phyloP scores from a whole-genome alignment of 2,329 filamentous ascomycete species.

The Rhynchosporium graminicola region DNA sequence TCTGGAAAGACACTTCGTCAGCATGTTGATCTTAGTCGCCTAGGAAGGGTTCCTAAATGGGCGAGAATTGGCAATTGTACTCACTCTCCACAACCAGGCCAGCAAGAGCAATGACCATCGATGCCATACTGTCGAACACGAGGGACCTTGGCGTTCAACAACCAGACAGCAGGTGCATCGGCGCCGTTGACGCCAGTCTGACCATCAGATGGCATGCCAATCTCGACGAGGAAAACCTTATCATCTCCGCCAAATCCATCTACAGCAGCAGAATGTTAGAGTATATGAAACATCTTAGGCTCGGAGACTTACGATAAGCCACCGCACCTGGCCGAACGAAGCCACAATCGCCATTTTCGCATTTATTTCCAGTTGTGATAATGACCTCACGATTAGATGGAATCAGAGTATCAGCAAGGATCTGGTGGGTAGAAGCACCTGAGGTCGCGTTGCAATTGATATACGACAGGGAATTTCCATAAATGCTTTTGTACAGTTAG shows the following conservation, averaged over 20 bases:
- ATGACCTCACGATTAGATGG: slow-evolving; percentile 52
- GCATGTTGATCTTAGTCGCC: neutral
- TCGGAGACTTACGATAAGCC: slow-evolving; percentile 48
- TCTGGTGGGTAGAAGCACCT: slow-evolving; percentile 49
- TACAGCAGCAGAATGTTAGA: slow-evolving; percentile 36
- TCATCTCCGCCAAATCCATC: slow-evolving; percentile 70
- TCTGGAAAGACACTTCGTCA: slow-evolving; percentile 61
- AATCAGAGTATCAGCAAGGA: slow-evolving; percentile 52
- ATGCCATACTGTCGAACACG: slow-evolving; percentile 64
- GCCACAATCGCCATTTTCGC: slow-evolving; percentile 49
- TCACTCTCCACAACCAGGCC: slow-evolving; percentile 63
- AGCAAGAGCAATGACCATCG: slow-evolving; percentile 64
- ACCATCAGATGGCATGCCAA: slow-evolving; percentile 68
- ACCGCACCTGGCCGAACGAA: slow-evolving; percentile 50
- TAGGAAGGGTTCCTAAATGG: neutral
- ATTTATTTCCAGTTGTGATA: slow-evolving; percentile 53
- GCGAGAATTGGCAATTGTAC: neutral
- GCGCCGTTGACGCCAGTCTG: slow-evolving; percentile 50
- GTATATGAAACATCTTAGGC: neutral
- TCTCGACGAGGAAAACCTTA: slow-evolving; percentile 74
- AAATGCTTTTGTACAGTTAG: slow-evolving; percentile 41
- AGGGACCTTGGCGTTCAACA: slow-evolving; percentile 72
- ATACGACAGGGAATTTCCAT: slow-evolving; percentile 60
- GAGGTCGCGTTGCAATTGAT: slow-evolving; percentile 49
- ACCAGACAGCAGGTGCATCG: slow-evolving; percentile 76